Conservation (phyloP, 2,329 filamentous ascomycete species). For the Drechslerella coelobrocha region DNA sequence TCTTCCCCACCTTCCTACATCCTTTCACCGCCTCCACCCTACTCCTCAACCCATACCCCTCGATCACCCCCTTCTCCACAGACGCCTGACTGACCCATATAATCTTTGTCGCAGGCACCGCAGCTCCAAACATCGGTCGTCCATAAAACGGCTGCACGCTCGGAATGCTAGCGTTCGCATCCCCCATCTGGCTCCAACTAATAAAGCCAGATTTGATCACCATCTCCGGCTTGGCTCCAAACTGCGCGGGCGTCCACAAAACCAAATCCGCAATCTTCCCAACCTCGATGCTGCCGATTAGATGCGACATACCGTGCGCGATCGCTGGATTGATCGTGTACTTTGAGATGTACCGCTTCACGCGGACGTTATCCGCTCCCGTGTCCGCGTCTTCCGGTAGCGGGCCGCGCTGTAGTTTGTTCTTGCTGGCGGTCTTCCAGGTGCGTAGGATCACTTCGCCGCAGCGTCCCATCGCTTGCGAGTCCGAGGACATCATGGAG, state of each 20-base stretch:
- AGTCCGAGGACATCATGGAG: slow-evolving; percentile 96
- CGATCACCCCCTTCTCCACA: slow-evolving; percentile 70
- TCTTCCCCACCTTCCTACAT: slow-evolving; percentile 78
- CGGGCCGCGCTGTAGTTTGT: slow-evolving; percentile 80
- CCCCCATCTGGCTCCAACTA: slow-evolving; percentile 81
- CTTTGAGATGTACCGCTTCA: slow-evolving; percentile 92
- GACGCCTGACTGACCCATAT: slow-evolving; percentile 82
- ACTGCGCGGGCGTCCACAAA: slow-evolving; percentile 82
- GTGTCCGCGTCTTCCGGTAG: slow-evolving; percentile 79
- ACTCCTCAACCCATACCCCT: slow-evolving; percentile 77
- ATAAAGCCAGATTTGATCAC: slow-evolving; percentile 86
- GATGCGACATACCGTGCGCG: slow-evolving; percentile 85
- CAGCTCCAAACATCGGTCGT: slow-evolving; percentile 81
- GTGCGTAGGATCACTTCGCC: slow-evolving; percentile 91
- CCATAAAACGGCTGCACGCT: slow-evolving; percentile 84
- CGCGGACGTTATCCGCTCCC: slow-evolving; percentile 85
- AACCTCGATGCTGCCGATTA: slow-evolving; percentile 77
- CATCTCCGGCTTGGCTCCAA: slow-evolving; percentile 81
- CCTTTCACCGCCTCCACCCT: slow-evolving; percentile 78
- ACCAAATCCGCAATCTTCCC: slow-evolving; percentile 91
- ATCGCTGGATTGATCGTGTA: slow-evolving; percentile 95
- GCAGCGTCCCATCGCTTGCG: slow-evolving; percentile 94
- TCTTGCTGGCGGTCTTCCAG: slow-evolving; percentile 98
- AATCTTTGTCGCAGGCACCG: slow-evolving; percentile 74
- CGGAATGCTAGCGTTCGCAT: slow-evolving; percentile 83